Conservation (phyloP, 768 basidiomycete genomes). For the Galerina sulciceps region DNA sequence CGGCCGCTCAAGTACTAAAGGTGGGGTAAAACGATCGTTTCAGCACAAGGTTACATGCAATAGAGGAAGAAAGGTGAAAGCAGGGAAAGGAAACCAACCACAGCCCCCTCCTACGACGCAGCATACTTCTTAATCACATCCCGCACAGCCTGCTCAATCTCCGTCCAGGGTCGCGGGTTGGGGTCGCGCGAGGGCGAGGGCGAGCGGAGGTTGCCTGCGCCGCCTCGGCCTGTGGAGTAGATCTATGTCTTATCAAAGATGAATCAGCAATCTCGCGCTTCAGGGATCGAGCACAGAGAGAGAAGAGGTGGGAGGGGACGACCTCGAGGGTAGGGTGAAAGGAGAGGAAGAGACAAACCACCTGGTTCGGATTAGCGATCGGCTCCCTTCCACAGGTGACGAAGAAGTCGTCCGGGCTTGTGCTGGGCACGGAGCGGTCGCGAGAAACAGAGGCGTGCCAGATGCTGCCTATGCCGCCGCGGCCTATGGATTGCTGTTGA, state of each 20-base stretch:
- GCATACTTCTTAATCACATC: slow-evolving; percentile 41
- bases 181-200: slow-evolving; percentile 60
- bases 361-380: background rate
- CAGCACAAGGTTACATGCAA: background rate
- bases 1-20: slow-evolving; percentile 67
- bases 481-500: slow-evolving; percentile 60
- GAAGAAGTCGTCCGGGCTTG: slow-evolving; percentile 60
- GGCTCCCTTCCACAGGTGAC: slow-evolving; percentile 66
- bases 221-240: no score
- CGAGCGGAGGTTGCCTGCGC: no score
- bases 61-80: background rate
- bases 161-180: slow-evolving; percentile 5
- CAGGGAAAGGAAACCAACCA: slow-evolving; percentile 36
- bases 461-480: slow-evolving; percentile 75
- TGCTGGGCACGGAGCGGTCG: slow-evolving; percentile 38
- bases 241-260: no score
- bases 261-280: no score
- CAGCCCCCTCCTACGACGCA: slow-evolving; percentile 30
- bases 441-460: slow-evolving; percentile 49
- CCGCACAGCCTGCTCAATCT: slow-evolving; percentile 43
- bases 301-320: no score
- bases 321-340: no score
- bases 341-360: no score
- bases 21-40: background rate
- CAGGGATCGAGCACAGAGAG: no score